Conservation (phyloP, 371 early-diverging fungal species). For the Parasitella parasitica region DNA sequence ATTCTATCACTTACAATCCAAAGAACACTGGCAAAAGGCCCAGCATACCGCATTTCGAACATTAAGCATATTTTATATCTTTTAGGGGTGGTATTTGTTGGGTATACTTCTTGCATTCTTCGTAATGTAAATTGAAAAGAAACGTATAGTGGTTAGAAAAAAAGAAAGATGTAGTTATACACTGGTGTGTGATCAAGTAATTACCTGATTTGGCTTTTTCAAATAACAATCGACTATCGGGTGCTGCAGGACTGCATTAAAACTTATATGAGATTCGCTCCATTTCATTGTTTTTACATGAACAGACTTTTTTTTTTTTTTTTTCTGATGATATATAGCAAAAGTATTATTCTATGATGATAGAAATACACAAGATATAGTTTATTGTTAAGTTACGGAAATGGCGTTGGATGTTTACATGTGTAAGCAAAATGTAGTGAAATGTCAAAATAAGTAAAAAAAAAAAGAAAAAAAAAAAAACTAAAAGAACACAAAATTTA, state of each 20-base stretch:
- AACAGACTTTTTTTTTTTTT: too few species aligned
- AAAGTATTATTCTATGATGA: too few species aligned
- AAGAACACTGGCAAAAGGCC: conserved; percentile 3
- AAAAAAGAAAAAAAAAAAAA: too few species aligned
- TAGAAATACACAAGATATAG: too few species aligned
- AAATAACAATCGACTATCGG: neutral
- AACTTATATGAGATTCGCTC: too few species aligned
- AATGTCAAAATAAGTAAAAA: neutral
- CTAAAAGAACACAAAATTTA: too few species aligned
- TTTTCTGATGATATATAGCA: too few species aligned
- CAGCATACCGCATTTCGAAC: neutral
- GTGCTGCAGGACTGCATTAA: too few species aligned
- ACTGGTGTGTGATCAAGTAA: neutral
- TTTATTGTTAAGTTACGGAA: too few species aligned
- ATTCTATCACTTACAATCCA: conserved; percentile 4
- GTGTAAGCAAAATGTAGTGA: neutral
- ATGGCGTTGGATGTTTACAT: neutral
- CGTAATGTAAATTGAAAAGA: neutral
- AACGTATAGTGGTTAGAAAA: neutral
- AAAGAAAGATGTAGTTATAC: neutral
- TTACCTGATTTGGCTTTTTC: neutral
- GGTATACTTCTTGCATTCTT: neutral
- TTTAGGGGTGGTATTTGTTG: neutral
- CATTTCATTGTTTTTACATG: too few species aligned
- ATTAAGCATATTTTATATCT: neutral